Base-by-base conservation (phyloP, 2,329 filamentous ascomycete genomes). In the Pleurostoma richardsiae region DNA sequence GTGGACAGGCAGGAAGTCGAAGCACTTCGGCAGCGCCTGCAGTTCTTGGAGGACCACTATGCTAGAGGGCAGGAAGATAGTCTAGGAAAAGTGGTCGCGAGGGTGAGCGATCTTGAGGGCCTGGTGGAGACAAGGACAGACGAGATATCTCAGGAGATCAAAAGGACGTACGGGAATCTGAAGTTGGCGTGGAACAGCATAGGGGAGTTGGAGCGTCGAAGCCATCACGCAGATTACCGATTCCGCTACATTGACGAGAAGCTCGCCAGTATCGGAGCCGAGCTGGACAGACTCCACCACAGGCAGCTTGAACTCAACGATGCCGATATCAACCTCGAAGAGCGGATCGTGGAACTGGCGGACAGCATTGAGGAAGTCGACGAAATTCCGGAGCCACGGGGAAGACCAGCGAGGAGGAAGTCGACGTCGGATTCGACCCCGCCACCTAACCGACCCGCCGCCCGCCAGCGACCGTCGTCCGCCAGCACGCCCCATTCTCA, bases 91-190 rank as follows among this genome's bases (percentile, higher is more conserved):
- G 56, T 74, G 19, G 56, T 76, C 41, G 58, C 63, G 40, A 69
- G 75, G n/a, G 58, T 80, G 46, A 69, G 71, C 57, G 62, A 72
- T 36, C 59, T 79, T 27, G 79, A 83, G 55, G 79, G 80, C 39
- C 64, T 73, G 2, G 64, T 80, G 6, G 78, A 82, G 50, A 74
- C 65, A 53, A 74, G 67, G 56, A 72, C 65, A 49, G 71, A 72
- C 28, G 79, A 82, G 29, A 64, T 69, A n/a, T 63, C 68, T 31
- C 65, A 72, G 39, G 76, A 81, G 44, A 69, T 80, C 49, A 78
- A 76, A 52, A 70, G 66, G n/a, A 70, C 75, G 11, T 81, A 80
- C 56, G 69, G 70, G 8, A 79, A 79, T 49, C 70, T 81, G 30
- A 71, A 70, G 49, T 71, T 74, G 11, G 71, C 76, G 30, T 82